Conservation (phyloP, 2,329 filamentous ascomycete species). For the Talaromyces sp. region DNA sequence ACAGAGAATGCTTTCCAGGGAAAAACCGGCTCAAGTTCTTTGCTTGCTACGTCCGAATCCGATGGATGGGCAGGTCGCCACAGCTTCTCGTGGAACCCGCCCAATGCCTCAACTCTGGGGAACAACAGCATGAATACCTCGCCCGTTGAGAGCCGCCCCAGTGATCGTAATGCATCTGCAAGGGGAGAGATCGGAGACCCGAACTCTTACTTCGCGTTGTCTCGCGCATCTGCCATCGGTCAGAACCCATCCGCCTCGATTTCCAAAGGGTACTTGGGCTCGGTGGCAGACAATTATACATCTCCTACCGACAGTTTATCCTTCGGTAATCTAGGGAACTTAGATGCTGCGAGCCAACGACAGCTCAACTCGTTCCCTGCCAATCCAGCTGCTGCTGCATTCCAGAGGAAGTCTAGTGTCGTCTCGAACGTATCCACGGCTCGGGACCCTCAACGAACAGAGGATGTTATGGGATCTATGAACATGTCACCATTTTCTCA, state of each 20-base stretch:
- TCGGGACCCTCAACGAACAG: conserved; percentile 25
- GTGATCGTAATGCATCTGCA: conserved; percentile 34
- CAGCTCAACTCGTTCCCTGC: conserved; percentile 23
- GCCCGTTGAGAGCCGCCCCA: conserved; percentile 53
- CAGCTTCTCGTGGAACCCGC: conserved; percentile 56
- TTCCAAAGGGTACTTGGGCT: conserved; percentile 31
- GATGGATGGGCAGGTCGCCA: conserved; percentile 56
- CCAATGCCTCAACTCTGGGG: conserved; percentile 44
- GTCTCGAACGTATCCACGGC: conserved; percentile 24
- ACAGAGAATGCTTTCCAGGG: conserved; percentile 40
- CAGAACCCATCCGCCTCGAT: conserved; percentile 28
- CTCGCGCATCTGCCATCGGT: conserved; percentile 44
- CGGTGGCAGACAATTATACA: conserved; percentile 28
- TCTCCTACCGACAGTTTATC: conserved; percentile 29
- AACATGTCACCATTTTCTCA: conserved; percentile 27
- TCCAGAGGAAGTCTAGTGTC: conserved; percentile 26
- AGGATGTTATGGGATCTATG: conserved; percentile 25
- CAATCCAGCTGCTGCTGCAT: conserved; percentile 25
- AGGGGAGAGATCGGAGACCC: conserved; percentile 42
- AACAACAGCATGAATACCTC: conserved; percentile 51
- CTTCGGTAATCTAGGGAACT: conserved; percentile 26
- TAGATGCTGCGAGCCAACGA: conserved; percentile 26
- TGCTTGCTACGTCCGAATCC: conserved; percentile 65
- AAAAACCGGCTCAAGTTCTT: conserved; percentile 65
- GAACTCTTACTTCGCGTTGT: conserved; percentile 44